phyloP scores from a whole-genome alignment of 805 yeast species.

The Cyberlindnera sargentensis region DNA sequence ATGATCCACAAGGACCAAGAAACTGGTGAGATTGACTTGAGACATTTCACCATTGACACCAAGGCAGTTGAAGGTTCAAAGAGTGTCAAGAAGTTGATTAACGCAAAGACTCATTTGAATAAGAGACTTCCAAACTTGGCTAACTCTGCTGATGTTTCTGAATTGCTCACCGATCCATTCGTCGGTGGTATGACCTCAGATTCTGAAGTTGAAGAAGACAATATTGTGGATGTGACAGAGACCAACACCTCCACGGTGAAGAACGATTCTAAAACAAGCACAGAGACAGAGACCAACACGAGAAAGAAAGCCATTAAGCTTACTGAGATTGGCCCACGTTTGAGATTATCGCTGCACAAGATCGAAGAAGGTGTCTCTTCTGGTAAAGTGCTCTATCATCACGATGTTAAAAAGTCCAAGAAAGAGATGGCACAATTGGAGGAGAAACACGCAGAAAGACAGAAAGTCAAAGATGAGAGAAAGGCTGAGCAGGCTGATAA shows the following conservation, averaged over 20 bases:
- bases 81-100: constrained; percentile 20
- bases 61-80: constrained; percentile 61
- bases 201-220: constrained; percentile 91
- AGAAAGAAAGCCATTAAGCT: constrained; percentile 80
- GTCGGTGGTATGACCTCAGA: constrained; percentile 81
- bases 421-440: constrained; percentile 58
- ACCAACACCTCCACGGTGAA: constrained; percentile 17
- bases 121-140: constrained; percentile 29
- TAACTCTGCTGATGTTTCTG: constrained; percentile 68
- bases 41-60: constrained; percentile 88
- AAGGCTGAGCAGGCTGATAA: constrained; percentile 74
- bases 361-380: constrained; percentile 89
- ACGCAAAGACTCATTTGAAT: constrained; percentile 18
- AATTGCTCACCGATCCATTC: constrained; percentile 75
- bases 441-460: constrained; percentile 54
- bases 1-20: constrained; percentile 68
- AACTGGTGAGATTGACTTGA: constrained; percentile 68
- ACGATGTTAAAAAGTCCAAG: constrained; percentile 54
- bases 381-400: constrained; percentile 85
- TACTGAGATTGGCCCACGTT: constrained; percentile 89
- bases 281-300: constrained; percentile 16
- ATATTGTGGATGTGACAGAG: constrained; percentile 54
- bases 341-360: constrained; percentile 68
- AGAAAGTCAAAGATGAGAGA: constrained; percentile 61
- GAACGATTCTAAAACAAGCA: constrained; percentile 4